A percentile compares a stretch with the other conserved stretches of the same genome.
These are phyloP conservation scores for Hymenoscyphus infarciens DNA, from an alignment of 2,329 filamentous ascomycete species.

Conservation along the genomic window DNA sequence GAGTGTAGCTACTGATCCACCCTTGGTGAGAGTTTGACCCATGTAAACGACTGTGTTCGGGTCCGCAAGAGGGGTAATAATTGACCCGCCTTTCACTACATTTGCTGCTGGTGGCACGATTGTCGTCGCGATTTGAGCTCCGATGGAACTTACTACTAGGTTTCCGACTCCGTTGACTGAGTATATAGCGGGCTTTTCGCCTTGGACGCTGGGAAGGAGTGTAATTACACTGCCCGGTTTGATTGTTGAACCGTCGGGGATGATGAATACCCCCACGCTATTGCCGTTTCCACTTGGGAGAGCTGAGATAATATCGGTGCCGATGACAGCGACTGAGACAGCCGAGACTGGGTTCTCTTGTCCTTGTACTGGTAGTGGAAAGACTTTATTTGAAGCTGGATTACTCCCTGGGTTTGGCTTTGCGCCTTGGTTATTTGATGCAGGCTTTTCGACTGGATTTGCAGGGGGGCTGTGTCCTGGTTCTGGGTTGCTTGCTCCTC, in stretches of 20 bases:
- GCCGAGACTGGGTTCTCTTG: neutral
- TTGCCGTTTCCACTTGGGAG: neutral
- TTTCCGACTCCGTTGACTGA: neutral
- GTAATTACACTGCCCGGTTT: neutral
- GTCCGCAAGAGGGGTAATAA: neutral
- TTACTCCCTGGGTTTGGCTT: too few relatives aligned
- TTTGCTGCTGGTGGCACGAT: neutral
- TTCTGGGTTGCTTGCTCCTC: too few relatives aligned
- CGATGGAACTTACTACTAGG: neutral
- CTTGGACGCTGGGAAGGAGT: neutral
- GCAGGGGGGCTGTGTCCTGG: too few relatives aligned
- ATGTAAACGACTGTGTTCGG: constrained; percentile 5
- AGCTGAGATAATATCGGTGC: neutral
- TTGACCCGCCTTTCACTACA: neutral
- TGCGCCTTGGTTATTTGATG: too few relatives aligned
- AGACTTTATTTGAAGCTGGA: too few relatives aligned
- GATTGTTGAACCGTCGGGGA: neutral
- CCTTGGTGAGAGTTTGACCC: constrained; percentile 13
- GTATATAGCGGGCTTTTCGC: neutral
- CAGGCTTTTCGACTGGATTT: too few relatives aligned
- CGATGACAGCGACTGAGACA: neutral
- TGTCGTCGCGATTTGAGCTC: neutral
- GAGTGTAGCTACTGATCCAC: constrained; percentile 17
- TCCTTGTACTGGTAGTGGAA: neutral
- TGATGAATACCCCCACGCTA: neutral